These are phyloP conservation scores for Penicillium nucicola DNA, from an alignment of 495 filamentous ascomycete genomes.

Conservation along the genomic window DNA sequence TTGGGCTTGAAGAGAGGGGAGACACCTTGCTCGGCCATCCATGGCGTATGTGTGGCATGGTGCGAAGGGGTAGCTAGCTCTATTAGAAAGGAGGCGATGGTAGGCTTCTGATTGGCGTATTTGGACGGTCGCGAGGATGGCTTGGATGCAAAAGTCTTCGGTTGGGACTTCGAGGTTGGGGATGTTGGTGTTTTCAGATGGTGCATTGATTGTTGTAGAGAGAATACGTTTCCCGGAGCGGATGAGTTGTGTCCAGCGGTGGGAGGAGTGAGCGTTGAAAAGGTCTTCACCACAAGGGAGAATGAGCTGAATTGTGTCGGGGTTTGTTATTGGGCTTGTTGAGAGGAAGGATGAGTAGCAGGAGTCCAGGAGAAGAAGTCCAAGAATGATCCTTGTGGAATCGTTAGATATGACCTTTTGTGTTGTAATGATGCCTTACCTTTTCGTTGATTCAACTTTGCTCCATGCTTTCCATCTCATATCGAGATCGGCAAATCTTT, in stretches of 20 bases:
- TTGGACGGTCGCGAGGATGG: conserved; percentile 39
- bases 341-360: conserved; percentile 51
- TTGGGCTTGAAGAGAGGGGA: conserved; percentile 39
- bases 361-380: conserved; percentile 47
- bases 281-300: conserved; percentile 46
- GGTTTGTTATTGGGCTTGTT: conserved; percentile 44
- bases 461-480: conserved; percentile 53
- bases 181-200: conserved; percentile 36
- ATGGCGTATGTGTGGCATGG: conserved; percentile 45
- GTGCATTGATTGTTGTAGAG: conserved; percentile 37
- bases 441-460: conserved; percentile 48
- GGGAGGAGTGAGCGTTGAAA: conserved; percentile 42
- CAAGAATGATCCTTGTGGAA: conserved; percentile 36
- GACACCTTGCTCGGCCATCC: conserved; percentile 40
- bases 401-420: neutral
- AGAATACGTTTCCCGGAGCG: conserved; percentile 35
- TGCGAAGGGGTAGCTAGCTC: conserved; percentile 39
- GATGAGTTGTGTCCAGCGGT: conserved; percentile 47
- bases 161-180: conserved; percentile 32
- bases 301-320: conserved; percentile 47
- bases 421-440: conserved; percentile 21
- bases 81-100: conserved; percentile 43
- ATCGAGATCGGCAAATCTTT: conserved; percentile 44
- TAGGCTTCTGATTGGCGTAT: conserved; percentile 45
- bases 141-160: conserved; percentile 40